Base-by-base conservation (phyloP, 1,284 basidiomycete species). In the Moesziomyces globuligerus region DNA sequence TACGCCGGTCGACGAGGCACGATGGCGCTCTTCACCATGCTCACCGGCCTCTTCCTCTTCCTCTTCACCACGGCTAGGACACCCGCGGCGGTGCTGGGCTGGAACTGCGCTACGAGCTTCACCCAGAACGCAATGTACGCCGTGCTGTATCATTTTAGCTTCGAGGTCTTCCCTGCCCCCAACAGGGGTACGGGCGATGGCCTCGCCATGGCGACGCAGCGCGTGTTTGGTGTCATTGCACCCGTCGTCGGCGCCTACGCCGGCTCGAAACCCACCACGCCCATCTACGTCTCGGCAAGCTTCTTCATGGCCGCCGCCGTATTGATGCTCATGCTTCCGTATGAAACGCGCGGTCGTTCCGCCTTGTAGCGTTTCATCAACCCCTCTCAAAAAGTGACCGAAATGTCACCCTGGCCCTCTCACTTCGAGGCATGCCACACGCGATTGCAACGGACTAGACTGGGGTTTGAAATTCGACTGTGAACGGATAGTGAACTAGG, bases 141-240 rank as follows among this genome's bases (percentile, higher is more conserved):
- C 11, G 87, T 90, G 4, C 80, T 90, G 11, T 91, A 90, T 65
- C 88, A 88, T 10, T 70, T 79, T 48, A 78, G 72, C 25, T 89
- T 89, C 18, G 89, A 91, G 79, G 85, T 90, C 9, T 90, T 91
- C 78, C 89, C 90, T 0, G 87, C 89, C 9, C 89, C 88, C 64
- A 86, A 89, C 76, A 84, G 90, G 29, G 90, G 90, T 3, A 90
- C 90, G 6, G 90, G 90, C 0, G 90, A 89, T 67, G 89, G 88
- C 0, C 79, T 91, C 54, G 87, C 86, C 60, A 86, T 88, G 11
- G 87, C 86, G 2, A 87, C 87, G 0, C 87, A 87, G 48, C 85
- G 89, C 8, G 82, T 90, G 20, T 90, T 90, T 71, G 89, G 89
- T 3, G 85, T 90, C 36, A 86, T 89, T 76, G 87, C 90, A 0